Evolutionary conservation across 805 yeast species (phyloP).

Genomic region (Geotrichum ghanense): DNA sequence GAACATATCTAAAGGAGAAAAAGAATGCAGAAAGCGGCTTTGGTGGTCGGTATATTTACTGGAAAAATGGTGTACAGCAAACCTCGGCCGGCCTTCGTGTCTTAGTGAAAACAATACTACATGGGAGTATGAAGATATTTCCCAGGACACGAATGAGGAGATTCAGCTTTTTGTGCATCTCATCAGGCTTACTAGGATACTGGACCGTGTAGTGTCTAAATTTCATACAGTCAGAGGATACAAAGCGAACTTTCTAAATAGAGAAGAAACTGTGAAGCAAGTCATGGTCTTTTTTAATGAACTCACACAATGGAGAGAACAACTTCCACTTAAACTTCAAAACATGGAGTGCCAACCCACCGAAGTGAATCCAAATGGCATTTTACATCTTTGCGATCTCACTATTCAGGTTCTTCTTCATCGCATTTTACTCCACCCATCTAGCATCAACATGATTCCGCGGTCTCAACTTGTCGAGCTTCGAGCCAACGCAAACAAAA

Average conservation of each 20-base stretch:
- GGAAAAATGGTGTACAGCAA: constrained; percentile 28
- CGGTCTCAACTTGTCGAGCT: constrained; percentile 9
- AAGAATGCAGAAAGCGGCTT: constrained; percentile 22
- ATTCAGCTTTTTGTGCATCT: constrained; percentile 19
- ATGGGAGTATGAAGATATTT: constrained; percentile 13
- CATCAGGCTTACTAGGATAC: constrained; percentile 17
- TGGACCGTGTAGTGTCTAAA: constrained; percentile 17
- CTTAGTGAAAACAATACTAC: constrained; percentile 10
- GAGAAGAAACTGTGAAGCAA: constrained; percentile 1
- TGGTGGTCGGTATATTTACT: constrained; percentile 26
- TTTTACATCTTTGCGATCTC: constrained; percentile 18
- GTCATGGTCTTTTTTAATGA: constrained; percentile 13
- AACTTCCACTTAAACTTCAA: constrained; percentile 18
- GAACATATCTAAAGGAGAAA: constrained; percentile 24
- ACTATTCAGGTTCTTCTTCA: constrained; percentile 23
- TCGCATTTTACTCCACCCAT: constrained; percentile 17
- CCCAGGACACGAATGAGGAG: neutral
- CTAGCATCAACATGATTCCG: constrained; percentile 9
- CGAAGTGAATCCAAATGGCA: constrained; percentile 10
- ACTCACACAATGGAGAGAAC: constrained; percentile 18
- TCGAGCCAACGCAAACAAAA: constrained; percentile 20
- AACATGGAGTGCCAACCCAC: constrained; percentile 18
- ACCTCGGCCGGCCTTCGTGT: constrained; percentile 25
- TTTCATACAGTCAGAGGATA: constrained; percentile 14
- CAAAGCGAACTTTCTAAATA: constrained; percentile 8